phyloP scores from a whole-genome alignment of 73 alveolate species.

The Blepharisma stoltei region DNA sequence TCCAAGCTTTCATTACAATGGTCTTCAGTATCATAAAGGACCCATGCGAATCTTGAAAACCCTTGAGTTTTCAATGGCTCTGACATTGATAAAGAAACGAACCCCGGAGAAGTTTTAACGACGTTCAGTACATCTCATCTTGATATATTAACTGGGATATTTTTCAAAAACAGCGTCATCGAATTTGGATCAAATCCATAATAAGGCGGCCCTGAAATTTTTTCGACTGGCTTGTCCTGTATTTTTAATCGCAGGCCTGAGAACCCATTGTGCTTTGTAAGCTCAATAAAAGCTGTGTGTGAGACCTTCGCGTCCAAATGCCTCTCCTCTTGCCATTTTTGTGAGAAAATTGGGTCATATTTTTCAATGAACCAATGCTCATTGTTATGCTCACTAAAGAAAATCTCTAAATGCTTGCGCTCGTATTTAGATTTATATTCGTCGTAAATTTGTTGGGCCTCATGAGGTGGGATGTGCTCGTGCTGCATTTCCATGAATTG shows the following conservation, averaged over 20 bases:
- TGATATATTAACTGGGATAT: constrained; percentile 67
- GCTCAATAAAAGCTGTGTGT: not conserved
- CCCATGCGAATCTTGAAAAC: constrained; percentile 88
- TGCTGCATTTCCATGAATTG: constrained; percentile 57
- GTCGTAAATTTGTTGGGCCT: constrained; percentile 66
- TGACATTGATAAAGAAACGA: constrained; percentile 72
- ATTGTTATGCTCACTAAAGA: constrained; percentile 69
- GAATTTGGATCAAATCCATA: constrained; percentile 73
- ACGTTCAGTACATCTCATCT: constrained; percentile 68
- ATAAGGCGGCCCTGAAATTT: constrained; percentile 58
- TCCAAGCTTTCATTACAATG: constrained; percentile 59
- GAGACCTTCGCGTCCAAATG: constrained; percentile 45
- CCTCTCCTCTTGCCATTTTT: constrained; percentile 63
- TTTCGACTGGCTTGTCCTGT: constrained; percentile 19
- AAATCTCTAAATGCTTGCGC: constrained; percentile 68
- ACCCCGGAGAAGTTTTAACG: constrained; percentile 71
- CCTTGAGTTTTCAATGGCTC: constrained; percentile 84
- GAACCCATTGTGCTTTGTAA: constrained; percentile 1
- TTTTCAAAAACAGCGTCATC: constrained; percentile 58
- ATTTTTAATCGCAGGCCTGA: constrained; percentile 27
- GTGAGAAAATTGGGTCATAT: constrained; percentile 69
- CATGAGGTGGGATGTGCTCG: constrained; percentile 35
- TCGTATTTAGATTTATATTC: constrained; percentile 74
- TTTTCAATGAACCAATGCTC: constrained; percentile 92
- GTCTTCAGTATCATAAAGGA: constrained; percentile 71